These are phyloP conservation scores for Avena eriantha DNA, from an alignment of 176 grass and related monocot genomes.

Conservation along the genomic window DNA sequence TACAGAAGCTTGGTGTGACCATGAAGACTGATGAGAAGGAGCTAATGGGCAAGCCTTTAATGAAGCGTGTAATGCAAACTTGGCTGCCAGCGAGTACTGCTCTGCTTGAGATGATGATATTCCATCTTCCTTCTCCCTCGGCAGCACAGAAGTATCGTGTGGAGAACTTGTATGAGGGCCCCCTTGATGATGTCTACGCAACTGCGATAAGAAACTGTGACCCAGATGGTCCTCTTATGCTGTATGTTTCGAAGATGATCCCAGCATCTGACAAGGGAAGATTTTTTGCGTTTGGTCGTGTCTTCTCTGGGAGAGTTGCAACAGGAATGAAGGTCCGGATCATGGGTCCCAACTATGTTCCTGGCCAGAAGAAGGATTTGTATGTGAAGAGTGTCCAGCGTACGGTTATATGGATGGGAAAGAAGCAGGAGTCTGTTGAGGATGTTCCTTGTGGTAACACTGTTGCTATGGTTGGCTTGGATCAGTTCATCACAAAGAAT, in stretches of 20 bases:
- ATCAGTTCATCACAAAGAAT: slow-evolving; percentile 90
- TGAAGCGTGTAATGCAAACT: slow-evolving; percentile 91
- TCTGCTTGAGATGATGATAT: slow-evolving; percentile 92
- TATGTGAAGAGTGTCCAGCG: slow-evolving; percentile 80
- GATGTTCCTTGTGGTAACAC: slow-evolving; percentile 94
- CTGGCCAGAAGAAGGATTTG: slow-evolving; percentile 89
- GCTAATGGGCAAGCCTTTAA: slow-evolving; percentile 73
- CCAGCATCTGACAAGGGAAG: slow-evolving; percentile 86
- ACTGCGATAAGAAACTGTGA: slow-evolving; percentile 90
- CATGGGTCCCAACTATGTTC: slow-evolving; percentile 90
- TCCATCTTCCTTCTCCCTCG: slow-evolving; percentile 71
- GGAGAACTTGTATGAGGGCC: slow-evolving; percentile 82
- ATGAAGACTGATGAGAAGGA: slow-evolving; percentile 89
- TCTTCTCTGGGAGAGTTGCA: slow-evolving; percentile 73
- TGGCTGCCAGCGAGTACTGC: slow-evolving; percentile 82
- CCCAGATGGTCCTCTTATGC: slow-evolving; percentile 83
- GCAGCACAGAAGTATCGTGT: slow-evolving; percentile 84
- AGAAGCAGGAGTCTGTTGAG: slow-evolving; percentile 83
- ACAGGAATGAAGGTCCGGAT: slow-evolving; percentile 87
- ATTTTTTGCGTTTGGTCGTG: slow-evolving; percentile 83
- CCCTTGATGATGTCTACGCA: slow-evolving; percentile 79
- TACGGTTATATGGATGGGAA: slow-evolving; percentile 93
- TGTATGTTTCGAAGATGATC: slow-evolving; percentile 97
- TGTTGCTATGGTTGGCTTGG: slow-evolving; percentile 78
- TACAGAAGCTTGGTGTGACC: slow-evolving; percentile 72